Evolutionary conservation across 768 basidiomycete species (phyloP).

Genomic region (Psilocybe tampanensis): DNA sequence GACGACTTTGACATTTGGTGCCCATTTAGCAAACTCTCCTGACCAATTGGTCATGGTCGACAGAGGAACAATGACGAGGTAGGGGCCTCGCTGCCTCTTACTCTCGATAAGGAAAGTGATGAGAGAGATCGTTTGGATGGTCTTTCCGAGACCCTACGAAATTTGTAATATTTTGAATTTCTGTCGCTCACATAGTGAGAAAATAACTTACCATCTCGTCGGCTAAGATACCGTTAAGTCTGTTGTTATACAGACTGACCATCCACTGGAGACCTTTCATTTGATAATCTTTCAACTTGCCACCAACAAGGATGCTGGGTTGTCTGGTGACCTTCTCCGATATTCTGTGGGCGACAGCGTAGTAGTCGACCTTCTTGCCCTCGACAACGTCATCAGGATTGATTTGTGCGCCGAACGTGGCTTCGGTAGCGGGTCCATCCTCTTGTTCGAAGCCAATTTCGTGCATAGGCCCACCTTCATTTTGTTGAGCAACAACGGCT

Average conservation of each 20-base stretch:
- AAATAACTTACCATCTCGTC: slow-evolving; percentile 79
- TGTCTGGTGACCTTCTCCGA: slow-evolving; percentile 83
- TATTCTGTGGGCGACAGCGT: slow-evolving; percentile 91
- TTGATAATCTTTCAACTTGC: slow-evolving; percentile 94
- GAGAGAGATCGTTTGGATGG: slow-evolving; percentile 94
- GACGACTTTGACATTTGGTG: slow-evolving; percentile 75
- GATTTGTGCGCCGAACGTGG: slow-evolving; percentile 87
- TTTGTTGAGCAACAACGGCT: slow-evolving; percentile 92
- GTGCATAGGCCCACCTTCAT: slow-evolving; percentile 52
- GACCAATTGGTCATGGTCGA: slow-evolving; percentile 98
- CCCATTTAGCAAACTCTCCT: slow-evolving; percentile 97
- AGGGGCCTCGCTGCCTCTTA: slow-evolving; percentile 91
- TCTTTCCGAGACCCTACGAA: slow-evolving; percentile 88
- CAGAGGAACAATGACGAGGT: slow-evolving; percentile 92
- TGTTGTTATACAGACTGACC: slow-evolving; percentile 97
- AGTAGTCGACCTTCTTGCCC: slow-evolving; percentile 89
- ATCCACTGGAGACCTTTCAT: slow-evolving; percentile 97
- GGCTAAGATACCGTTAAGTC: slow-evolving; percentile 91
- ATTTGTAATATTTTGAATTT: not conserved
- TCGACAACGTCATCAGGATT: slow-evolving; percentile 60
- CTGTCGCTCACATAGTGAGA: slow-evolving; percentile 1
- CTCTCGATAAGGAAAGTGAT: slow-evolving; percentile 91
- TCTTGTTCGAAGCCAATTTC: slow-evolving; percentile 58
- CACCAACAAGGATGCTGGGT: slow-evolving; percentile 77
- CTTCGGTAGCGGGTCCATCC: slow-evolving; percentile 79